phyloP scores from a whole-genome alignment of 306 rosid species.

The Prunus mira region DNA sequence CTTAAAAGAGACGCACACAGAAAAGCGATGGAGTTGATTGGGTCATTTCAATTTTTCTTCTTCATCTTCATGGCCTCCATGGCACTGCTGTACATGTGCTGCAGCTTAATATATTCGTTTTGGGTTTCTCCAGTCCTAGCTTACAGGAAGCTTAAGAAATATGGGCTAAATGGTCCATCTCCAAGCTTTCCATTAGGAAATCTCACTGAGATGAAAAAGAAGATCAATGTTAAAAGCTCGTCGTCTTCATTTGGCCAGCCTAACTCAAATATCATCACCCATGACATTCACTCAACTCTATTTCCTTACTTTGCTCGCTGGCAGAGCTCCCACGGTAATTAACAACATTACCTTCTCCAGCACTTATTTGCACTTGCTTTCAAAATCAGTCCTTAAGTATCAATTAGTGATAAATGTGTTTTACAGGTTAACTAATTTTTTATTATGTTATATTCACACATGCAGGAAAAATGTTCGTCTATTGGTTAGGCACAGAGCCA shows the following conservation, averaged over 20 bases:
- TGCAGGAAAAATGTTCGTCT: constrained; percentile 67
- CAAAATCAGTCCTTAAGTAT: no score
- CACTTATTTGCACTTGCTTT: not conserved
- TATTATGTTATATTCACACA: not conserved
- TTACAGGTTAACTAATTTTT: not conserved
- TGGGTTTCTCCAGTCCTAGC: constrained; percentile 59
- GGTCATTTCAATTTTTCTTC: constrained; percentile 6
- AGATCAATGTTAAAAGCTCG: not conserved
- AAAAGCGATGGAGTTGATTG: constrained; percentile 22
- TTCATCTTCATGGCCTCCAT: constrained; percentile 4
- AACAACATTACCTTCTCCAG: no score
- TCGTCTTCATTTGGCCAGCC: constrained; percentile 4
- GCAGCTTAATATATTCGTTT: constrained; percentile 38
- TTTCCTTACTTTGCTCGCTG: constrained; percentile 74
- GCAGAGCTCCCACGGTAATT: constrained; percentile 64
- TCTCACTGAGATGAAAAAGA: constrained; percentile 56
- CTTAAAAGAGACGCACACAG: no score
- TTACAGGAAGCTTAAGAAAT: constrained; percentile 45
- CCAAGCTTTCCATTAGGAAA: constrained; percentile 84
- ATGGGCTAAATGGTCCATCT: constrained; percentile 70
- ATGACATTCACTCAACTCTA: constrained; percentile 64
- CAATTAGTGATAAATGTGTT: not conserved
- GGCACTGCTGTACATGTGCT: constrained; percentile 1
- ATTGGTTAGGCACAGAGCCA: constrained; percentile 88
- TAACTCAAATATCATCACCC: constrained; percentile 23